Conservation (phyloP, 352 stramenopile species). For the Phytophthora pinifolia region DNA sequence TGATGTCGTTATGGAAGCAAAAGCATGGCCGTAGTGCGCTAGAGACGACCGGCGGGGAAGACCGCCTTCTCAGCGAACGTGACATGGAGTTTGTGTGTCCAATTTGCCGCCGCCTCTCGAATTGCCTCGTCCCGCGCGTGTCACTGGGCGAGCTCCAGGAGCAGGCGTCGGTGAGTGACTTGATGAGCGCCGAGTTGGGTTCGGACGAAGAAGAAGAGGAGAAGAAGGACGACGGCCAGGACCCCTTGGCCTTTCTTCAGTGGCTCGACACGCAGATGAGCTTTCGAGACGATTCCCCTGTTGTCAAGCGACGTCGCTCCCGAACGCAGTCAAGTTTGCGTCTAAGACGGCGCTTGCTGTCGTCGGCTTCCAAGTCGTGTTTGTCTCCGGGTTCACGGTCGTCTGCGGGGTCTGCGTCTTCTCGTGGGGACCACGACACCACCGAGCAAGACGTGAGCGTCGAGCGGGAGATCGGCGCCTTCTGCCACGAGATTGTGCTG, state of each 20-base stretch:
- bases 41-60: slow-evolving; percentile 49
- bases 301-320: slow-evolving; percentile 42
- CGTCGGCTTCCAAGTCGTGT: slow-evolving; percentile 34
- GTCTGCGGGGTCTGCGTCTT: slow-evolving; percentile 16
- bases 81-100: slow-evolving; percentile 80
- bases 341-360: slow-evolving; percentile 32
- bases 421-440: slow-evolving; percentile 12
- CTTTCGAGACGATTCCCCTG: slow-evolving; percentile 42
- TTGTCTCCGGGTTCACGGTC: slow-evolving; percentile 26
- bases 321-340: slow-evolving; percentile 42
- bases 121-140: slow-evolving; percentile 62
- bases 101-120: slow-evolving; percentile 74
- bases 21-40: slow-evolving; percentile 43
- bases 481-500: slow-evolving; percentile 56
- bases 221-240: slow-evolving; percentile 36
- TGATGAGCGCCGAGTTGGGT: slow-evolving; percentile 16
- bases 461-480: slow-evolving; percentile 48
- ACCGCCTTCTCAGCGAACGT: slow-evolving; percentile 63
- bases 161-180: slow-evolving; percentile 14
- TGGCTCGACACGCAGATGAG: slow-evolving; percentile 59
- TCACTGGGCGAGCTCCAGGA: slow-evolving; percentile 18
- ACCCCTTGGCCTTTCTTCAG: slow-evolving; percentile 42
- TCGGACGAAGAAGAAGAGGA: slow-evolving; percentile 45
- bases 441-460: slow-evolving; percentile 34
- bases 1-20: slow-evolving; percentile 69